A percentile compares a stretch with the other conserved stretches of the same genome.
Evolutionary conservation across 192 early-diverging fungal genomes (phyloP).

Genomic region (Mortierella antarctica): DNA sequence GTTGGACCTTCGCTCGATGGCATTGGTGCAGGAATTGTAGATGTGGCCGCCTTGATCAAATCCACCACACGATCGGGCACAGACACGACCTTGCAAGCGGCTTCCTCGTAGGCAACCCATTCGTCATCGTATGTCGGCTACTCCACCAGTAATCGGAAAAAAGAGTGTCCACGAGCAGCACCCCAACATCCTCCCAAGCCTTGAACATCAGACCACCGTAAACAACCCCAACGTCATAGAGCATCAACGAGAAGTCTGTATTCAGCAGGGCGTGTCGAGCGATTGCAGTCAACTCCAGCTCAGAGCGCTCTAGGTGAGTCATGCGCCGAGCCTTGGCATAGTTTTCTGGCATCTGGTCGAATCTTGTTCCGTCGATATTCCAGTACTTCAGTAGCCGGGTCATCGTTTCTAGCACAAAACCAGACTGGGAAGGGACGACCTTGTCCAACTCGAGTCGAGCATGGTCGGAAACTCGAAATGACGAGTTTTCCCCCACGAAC

Average conservation of each 20-base stretch:
- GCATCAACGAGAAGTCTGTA: conserved; percentile 17
- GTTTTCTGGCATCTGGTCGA: conserved; percentile 6
- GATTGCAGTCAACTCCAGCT: conserved; percentile 13
- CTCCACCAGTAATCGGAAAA: conserved; percentile 16
- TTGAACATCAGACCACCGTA: conserved; percentile 15
- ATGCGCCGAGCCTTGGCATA: conserved; percentile 7
- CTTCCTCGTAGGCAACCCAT: conserved; percentile 9
- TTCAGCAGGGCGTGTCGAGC: not conserved
- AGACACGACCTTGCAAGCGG: conserved; percentile 1
- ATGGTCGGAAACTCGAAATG: conserved; percentile 4
- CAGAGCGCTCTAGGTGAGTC: conserved; percentile 9
- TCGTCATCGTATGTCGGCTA: not conserved
- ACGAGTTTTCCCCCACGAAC: conserved; percentile 11
- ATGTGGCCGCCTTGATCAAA: conserved; percentile 5
- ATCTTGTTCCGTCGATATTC: conserved; percentile 9
- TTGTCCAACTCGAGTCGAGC: conserved; percentile 1
- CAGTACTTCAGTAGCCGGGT: conserved; percentile 9
- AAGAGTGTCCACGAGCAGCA: conserved; percentile 10
- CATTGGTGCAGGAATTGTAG: conserved; percentile 1
- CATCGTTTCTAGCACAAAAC: conserved; percentile 13
- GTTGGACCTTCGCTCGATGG: conserved; percentile 10
- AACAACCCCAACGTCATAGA: conserved; percentile 15
- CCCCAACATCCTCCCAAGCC: conserved; percentile 7
- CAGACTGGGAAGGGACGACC: conserved; percentile 13
- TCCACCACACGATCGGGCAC: conserved; percentile 15